A percentile compares a stretch with the other conserved stretches of the same genome.
phyloP scores from a whole-genome alignment of 2,329 filamentous ascomycete species.

The Venturia effusa region DNA sequence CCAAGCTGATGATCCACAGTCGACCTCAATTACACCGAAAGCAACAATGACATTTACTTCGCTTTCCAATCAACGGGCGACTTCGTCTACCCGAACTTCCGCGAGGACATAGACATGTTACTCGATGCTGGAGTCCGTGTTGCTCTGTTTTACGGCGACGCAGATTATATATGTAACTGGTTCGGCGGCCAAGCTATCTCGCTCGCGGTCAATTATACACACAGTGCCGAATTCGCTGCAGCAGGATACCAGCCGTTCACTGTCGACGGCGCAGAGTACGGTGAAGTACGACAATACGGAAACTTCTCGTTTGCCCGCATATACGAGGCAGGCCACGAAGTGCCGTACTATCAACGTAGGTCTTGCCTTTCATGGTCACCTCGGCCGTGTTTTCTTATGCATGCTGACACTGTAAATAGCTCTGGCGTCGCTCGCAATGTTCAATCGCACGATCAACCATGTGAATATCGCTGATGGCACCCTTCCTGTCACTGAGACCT shows the following conservation, averaged over 20 bases:
- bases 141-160: conserved; percentile 24
- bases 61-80: conserved; percentile 46
- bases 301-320: conserved; percentile 30
- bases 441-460: conserved; percentile 27
- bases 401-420: conserved; percentile 9
- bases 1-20: not conserved
- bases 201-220: conserved; percentile 25
- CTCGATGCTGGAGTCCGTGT: conserved; percentile 28
- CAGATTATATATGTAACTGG: conserved; percentile 29
- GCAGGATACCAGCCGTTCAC: conserved; percentile 24
- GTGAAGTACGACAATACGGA: conserved; percentile 29
- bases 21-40: conserved; percentile 38
- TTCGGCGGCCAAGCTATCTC: conserved; percentile 24
- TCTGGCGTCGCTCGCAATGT: conserved; percentile 24
- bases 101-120: conserved; percentile 30
- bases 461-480: conserved; percentile 26
- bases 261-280: conserved; percentile 28
- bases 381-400: not conserved
- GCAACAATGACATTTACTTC: conserved; percentile 38
- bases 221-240: conserved; percentile 19
- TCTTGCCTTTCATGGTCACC: not conserved
- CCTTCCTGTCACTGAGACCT: conserved; percentile 23
- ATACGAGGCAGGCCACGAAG: conserved; percentile 31
- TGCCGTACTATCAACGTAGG: conserved; percentile 29
- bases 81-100: conserved; percentile 39